phyloP scores from a whole-genome alignment of 108 stramenopile species.

The Chaetoceros tenuissimus region DNA sequence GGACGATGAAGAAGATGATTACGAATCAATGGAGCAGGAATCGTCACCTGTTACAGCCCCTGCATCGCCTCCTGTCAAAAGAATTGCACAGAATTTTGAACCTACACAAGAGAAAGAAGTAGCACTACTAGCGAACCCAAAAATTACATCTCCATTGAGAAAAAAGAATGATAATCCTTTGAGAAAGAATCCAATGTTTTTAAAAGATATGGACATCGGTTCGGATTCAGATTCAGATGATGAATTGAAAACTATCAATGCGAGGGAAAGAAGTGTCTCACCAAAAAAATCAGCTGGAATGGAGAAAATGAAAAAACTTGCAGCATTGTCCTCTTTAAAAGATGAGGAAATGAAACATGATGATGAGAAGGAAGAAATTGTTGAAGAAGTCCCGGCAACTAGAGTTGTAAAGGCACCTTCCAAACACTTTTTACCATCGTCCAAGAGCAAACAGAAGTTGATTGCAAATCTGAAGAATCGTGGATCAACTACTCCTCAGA shows the following conservation, averaged over 20 bases:
- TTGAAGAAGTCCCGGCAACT: not conserved
- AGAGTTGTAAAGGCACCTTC: no score
- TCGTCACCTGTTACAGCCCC: no score
- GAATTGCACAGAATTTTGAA: no score
- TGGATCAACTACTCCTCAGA: no score
- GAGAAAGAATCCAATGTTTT: not conserved
- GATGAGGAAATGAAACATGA: not conserved
- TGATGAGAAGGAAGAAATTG: not conserved
- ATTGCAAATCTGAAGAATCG: no score
- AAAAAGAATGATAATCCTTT: not conserved
- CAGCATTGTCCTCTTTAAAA: not conserved
- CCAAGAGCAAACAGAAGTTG: no score
- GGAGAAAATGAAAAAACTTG: not conserved
- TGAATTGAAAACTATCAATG: not conserved
- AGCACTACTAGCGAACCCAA: not conserved
- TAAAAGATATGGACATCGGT: not conserved
- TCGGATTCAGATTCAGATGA: not conserved
- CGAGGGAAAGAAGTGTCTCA: not conserved
- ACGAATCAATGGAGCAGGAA: no score
- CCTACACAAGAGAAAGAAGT: not conserved
- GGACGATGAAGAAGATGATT: no score
- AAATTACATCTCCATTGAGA: not conserved
- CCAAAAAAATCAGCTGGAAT: not conserved
- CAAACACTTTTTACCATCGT: no score
- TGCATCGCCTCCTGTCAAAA: no score